Evolutionary conservation across 352 stramenopile species (phyloP), one percentile per base, ranked within the genome.

Genomic region (Pythium aphanidermatum): DNA sequence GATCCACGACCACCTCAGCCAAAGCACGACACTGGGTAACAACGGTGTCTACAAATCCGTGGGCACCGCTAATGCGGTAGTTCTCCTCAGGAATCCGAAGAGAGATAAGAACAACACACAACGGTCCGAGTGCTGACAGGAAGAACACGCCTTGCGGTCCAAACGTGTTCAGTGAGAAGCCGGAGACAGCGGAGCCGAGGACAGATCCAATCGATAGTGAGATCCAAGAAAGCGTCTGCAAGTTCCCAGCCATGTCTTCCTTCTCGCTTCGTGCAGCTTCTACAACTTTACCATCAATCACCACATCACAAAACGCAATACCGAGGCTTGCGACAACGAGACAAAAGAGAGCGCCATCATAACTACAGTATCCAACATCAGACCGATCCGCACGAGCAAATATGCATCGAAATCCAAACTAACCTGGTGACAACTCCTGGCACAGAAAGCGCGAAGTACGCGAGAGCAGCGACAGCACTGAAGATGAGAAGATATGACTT

Each of bases 401-500:
- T n/a, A n/a, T n/a, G n/a, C n/a, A n/a, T n/a, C 21, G 19, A 13
- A 27, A 43, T 7, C 32, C 2, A 48, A n/a, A 66, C 60, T 37
- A 65, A 85, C 35, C 50, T 77, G 0, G 57, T 74, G 43, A 89
- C 63, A 43, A 86, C 42, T 1, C 65, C 68, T 8, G 76, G 76
- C 3, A 85, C 43, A 0, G 76, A 80, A 29, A 89, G 70, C 11
- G 63, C 41, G 14, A 89, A 55, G 51, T 86, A 86, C 28, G 76
- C 76, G 12, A 56, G 26, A 28, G 71, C 69, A 13, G 74, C 77
- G 25, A 86, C 52, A 27, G 58, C 60, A 35, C 74, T 86, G 40
- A 83, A 87, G 46, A 87, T 74, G 55, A 90, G 63, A 34, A 87
- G 52, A 42, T 88, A 91, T 9, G 74, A 86, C 60, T 91, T 91